Evolutionary conservation across 805 yeast genomes (phyloP).

Genomic region (Gaillardinia entomophila): DNA sequence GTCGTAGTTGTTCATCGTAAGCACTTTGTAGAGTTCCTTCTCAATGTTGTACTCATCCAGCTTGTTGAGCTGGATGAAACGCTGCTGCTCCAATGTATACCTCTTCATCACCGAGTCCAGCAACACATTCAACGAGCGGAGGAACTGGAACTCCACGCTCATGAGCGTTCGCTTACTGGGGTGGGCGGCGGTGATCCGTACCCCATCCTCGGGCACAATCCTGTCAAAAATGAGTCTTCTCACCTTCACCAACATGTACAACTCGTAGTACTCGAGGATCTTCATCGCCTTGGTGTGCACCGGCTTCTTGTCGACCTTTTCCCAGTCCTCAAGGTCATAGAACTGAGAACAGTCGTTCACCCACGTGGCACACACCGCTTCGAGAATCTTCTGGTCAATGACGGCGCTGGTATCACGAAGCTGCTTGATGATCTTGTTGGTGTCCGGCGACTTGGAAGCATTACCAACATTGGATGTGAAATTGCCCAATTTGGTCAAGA

Average conservation of each 20-base stretch:
- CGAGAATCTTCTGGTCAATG: slow-evolving; percentile 34
- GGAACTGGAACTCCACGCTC: slow-evolving; percentile 39
- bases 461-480: slow-evolving; percentile 29
- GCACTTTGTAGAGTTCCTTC: slow-evolving; percentile 28
- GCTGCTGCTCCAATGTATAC: slow-evolving; percentile 16
- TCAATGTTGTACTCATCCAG: slow-evolving; percentile 9
- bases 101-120: slow-evolving; percentile 37
- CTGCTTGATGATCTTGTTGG: slow-evolving; percentile 30
- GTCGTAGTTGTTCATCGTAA: slow-evolving; percentile 41
- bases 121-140: slow-evolving; percentile 36
- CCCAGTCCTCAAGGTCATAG: slow-evolving; percentile 40
- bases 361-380: slow-evolving; percentile 39
- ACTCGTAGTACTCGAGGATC: slow-evolving; percentile 31
- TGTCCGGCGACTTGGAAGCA: slow-evolving; percentile 22
- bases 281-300: slow-evolving; percentile 28
- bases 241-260: slow-evolving; percentile 26
- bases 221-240: slow-evolving; percentile 18
- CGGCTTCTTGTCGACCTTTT: slow-evolving; percentile 11
- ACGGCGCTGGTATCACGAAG: slow-evolving; percentile 25
- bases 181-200: slow-evolving; percentile 28
- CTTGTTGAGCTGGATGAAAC: slow-evolving; percentile 14
- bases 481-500: slow-evolving; percentile 27
- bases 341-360: slow-evolving; percentile 41
- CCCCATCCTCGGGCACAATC: slow-evolving; percentile 10
- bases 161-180: slow-evolving; percentile 37